Conservation (phyloP, 306 rosid genomes). For the Vigna hirtella region DNA sequence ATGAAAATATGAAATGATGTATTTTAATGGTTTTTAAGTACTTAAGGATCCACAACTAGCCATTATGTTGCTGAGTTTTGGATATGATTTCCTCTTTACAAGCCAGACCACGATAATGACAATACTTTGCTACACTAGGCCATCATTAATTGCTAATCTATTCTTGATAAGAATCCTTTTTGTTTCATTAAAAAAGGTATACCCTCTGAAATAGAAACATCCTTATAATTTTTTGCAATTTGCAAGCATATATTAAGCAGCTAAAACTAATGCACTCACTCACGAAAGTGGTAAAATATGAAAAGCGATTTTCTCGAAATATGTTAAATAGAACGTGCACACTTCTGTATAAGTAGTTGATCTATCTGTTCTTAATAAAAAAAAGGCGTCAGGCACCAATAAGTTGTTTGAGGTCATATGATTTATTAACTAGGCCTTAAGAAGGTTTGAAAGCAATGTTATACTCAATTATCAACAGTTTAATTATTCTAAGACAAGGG, state of each 20-base stretch:
- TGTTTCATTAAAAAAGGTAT: background rate
- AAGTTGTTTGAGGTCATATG: background rate
- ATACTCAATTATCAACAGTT: background rate
- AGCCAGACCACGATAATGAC: slow-evolving; percentile 17
- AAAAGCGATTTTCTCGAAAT: background rate
- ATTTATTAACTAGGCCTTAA: slow-evolving; percentile 22
- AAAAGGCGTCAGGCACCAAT: background rate
- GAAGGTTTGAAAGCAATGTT: slow-evolving; percentile 7
- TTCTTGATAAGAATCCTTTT: background rate
- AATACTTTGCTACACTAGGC: background rate
- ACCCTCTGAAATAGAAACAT: slow-evolving; percentile 4
- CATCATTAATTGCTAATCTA: slow-evolving; percentile 1
- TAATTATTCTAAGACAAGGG: background rate
- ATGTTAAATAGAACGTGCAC: background rate
- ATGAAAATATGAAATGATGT: slow-evolving; percentile 23
- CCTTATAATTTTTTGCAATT: background rate
- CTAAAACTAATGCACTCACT: slow-evolving; percentile 6
- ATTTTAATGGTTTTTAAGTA: slow-evolving; percentile 21
- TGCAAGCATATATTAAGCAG: slow-evolving; percentile 5
- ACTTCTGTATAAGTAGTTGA: background rate
- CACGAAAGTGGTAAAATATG: background rate
- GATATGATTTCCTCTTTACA: slow-evolving; percentile 7
- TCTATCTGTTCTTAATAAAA: background rate
- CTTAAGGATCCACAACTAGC: slow-evolving; percentile 30
- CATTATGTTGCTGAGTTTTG: background rate